Conservation (phyloP, 257 asterid genomes). For the Fraxinus pennsylvanica region DNA sequence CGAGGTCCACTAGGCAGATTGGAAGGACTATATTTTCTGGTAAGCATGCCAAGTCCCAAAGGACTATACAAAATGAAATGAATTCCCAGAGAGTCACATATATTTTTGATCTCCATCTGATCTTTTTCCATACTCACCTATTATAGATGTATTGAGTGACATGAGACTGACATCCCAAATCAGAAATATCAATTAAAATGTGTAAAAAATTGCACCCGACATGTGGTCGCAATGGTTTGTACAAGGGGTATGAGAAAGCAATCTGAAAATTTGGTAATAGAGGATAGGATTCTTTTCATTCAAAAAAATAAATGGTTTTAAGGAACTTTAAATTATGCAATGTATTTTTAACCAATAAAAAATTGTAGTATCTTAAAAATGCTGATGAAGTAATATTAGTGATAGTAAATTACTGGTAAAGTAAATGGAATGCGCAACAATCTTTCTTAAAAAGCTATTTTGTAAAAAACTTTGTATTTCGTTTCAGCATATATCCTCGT, state of each 20-base stretch:
- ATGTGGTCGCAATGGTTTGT: too few relatives aligned
- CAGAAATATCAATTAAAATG: constrained; percentile 9
- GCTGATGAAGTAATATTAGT: too few relatives aligned
- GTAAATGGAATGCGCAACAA: background rate
- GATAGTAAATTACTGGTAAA: too few relatives aligned
- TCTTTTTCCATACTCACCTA: constrained; percentile 91
- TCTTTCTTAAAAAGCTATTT: background rate
- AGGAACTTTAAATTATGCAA: too few relatives aligned
- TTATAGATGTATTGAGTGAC: background rate
- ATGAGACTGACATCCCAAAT: constrained; percentile 14
- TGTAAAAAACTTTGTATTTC: background rate
- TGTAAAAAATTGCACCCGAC: too few relatives aligned
- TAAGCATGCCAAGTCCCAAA: constrained; percentile 93
- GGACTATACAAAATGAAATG: constrained; percentile 85
- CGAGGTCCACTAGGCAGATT: constrained; percentile 92
- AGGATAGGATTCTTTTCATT: background rate
- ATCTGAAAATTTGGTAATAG: background rate
- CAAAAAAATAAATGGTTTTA: too few relatives aligned
- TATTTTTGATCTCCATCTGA: constrained; percentile 70
- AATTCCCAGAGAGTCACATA: constrained; percentile 75
- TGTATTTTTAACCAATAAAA: too few relatives aligned
- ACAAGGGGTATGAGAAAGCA: background rate
- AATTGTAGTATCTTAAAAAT: too few relatives aligned
- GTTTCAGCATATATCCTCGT: background rate
- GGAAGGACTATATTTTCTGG: constrained; percentile 75